These are phyloP conservation scores for Neobulgaria alba DNA, from an alignment of 2,329 filamentous ascomycete genomes.

Conservation along the genomic window DNA sequence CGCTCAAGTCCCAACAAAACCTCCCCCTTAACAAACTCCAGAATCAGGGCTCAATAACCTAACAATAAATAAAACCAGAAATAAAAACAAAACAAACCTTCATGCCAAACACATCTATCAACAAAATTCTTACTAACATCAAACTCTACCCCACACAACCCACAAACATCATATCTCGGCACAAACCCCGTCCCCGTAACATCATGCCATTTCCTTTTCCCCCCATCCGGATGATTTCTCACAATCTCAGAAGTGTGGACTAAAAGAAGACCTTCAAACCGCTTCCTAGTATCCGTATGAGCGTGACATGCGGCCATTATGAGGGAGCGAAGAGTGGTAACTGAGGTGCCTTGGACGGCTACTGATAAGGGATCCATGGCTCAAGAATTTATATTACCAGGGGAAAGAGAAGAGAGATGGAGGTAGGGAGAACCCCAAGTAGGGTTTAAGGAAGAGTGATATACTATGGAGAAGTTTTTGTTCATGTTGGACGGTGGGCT, in stretches of 20 bases:
- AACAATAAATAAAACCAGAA: neutral
- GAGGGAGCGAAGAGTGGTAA: neutral
- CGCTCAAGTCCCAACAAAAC: too few species aligned
- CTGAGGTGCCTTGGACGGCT: neutral
- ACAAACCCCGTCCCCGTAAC: neutral
- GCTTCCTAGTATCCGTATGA: neutral
- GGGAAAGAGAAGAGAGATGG: too few species aligned
- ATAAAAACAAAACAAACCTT: neutral
- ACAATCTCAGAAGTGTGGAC: neutral
- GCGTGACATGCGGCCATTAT: neutral
- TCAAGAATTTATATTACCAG: too few species aligned
- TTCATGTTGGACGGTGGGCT: too few species aligned
- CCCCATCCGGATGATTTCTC: neutral
- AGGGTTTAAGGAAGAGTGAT: too few species aligned
- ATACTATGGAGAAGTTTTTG: too few species aligned
- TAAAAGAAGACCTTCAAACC: neutral
- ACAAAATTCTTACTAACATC: neutral
- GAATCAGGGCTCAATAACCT: neutral
- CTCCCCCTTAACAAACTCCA: neutral
- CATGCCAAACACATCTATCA: neutral
- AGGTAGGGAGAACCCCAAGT: too few species aligned
- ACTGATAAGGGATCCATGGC: neutral
- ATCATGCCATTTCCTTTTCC: neutral
- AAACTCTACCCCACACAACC: neutral
- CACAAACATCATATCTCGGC: neutral